Conservation (phyloP, 163 green algal genomes). For the Chlorella variabilis region DNA sequence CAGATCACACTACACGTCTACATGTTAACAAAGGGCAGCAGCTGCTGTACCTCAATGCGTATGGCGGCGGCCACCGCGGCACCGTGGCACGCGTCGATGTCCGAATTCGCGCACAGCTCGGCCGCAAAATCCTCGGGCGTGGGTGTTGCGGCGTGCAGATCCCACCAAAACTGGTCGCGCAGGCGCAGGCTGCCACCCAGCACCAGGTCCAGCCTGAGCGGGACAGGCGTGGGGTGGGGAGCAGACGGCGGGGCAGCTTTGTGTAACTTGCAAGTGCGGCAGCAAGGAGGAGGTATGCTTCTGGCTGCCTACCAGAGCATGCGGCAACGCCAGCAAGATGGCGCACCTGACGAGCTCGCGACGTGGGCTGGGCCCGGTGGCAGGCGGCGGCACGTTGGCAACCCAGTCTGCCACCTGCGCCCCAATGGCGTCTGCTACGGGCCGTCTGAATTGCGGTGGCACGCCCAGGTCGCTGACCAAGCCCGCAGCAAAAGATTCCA, state of each 20-base stretch:
- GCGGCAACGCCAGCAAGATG: background rate
- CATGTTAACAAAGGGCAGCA: too few species aligned
- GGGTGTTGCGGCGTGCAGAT: conserved; percentile 4
- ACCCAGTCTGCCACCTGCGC: conserved; percentile 25
- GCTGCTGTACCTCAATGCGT: conserved; percentile 36
- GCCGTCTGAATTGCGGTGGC: background rate
- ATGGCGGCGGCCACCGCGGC: conserved; percentile 13
- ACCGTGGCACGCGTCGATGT: conserved; percentile 11
- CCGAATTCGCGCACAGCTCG: conserved; percentile 14
- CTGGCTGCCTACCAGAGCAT: too few species aligned
- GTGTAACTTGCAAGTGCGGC: too few species aligned
- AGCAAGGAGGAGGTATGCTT: background rate
- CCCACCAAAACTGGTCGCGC: conserved; percentile 38
- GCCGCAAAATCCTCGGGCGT: conserved; percentile 23
- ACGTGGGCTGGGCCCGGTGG: background rate
- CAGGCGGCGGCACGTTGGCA: conserved; percentile 11
- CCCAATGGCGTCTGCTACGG: background rate
- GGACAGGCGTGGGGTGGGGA: background rate
- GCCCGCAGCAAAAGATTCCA: background rate
- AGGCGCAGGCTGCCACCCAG: conserved; percentile 9
- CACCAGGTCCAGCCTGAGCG: conserved; percentile 32
- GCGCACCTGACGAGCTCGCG: conserved; percentile 23
- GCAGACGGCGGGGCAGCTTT: too few species aligned
- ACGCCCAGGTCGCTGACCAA: conserved; percentile 21
- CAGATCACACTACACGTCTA: too few species aligned